Evolutionary conservation across 176 grass and related monocot genomes (phyloP).

Genomic region (Urochloa ruziziensis): DNA sequence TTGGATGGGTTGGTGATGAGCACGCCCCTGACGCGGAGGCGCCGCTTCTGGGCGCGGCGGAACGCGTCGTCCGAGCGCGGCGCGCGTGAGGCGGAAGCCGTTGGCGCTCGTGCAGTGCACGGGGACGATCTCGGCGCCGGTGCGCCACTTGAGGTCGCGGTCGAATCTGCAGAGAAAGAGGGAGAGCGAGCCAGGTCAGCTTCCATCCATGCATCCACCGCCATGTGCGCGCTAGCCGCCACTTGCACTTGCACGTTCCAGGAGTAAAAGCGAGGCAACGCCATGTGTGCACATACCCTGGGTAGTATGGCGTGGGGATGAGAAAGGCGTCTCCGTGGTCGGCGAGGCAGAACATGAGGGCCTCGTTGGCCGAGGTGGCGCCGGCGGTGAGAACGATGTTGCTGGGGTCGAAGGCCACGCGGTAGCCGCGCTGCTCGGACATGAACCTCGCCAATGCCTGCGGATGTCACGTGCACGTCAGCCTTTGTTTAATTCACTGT

Average conservation of each 20-base stretch:
- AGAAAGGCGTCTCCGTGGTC: conserved; percentile 87
- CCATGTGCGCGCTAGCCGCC: background rate
- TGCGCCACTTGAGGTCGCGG: conserved; percentile 96
- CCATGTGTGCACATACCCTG: conserved; percentile 50
- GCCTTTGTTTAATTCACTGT: background rate
- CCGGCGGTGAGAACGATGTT: conserved; percentile 89
- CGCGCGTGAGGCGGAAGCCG: conserved; percentile 67
- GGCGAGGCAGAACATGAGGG: conserved; percentile 84
- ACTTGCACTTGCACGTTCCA: conserved; percentile 26
- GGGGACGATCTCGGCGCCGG: conserved; percentile 80
- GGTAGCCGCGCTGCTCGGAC: conserved; percentile 56
- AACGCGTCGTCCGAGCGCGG: conserved; percentile 72
- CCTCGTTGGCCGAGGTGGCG: conserved; percentile 90
- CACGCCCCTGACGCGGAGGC: conserved; percentile 76
- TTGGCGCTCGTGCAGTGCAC: conserved; percentile 73
- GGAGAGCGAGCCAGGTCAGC: background rate
- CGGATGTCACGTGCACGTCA: background rate
- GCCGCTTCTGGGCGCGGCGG: conserved; percentile 45
- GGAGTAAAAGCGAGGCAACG: background rate
- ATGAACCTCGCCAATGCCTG: conserved; percentile 88
- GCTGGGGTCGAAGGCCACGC: conserved; percentile 65
- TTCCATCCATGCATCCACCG: background rate
- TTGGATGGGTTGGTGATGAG: conserved; percentile 96
- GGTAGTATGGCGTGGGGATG: conserved; percentile 93
- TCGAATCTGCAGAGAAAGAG: conserved; percentile 60